Conservation (phyloP, 805 yeast species). For the Saccharomycopsis fodiens region DNA sequence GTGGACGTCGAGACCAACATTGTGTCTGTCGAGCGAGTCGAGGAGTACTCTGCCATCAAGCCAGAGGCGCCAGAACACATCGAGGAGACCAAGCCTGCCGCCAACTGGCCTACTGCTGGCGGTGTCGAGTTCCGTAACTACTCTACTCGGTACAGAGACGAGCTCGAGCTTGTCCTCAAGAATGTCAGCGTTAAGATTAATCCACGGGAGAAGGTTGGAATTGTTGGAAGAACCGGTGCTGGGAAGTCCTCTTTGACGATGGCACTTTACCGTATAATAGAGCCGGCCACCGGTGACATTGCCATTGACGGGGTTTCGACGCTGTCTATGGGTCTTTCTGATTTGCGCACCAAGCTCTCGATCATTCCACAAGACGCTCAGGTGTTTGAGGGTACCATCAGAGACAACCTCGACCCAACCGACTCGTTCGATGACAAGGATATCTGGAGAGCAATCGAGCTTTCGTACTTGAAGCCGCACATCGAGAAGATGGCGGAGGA, state of each 20-base stretch:
- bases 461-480: conserved; percentile 70
- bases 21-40: conserved; percentile 90
- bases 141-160: conserved; percentile 78
- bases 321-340: conserved; percentile 61
- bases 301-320: conserved; percentile 66
- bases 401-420: conserved; percentile 85
- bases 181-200: conserved; percentile 55
- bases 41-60: conserved; percentile 72
- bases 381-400: conserved; percentile 77
- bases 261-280: conserved; percentile 81
- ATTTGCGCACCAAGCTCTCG: conserved; percentile 67
- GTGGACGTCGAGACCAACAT: conserved; percentile 97
- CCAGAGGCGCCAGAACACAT: conserved; percentile 80
- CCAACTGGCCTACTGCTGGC: conserved; percentile 69
- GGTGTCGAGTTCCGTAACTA: conserved; percentile 60
- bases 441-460: conserved; percentile 73
- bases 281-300: conserved; percentile 57
- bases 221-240: conserved; percentile 96
- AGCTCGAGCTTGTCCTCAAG: conserved; percentile 71
- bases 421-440: conserved; percentile 59
- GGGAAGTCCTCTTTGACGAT: conserved; percentile 84
- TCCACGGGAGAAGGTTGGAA: conserved; percentile 81
- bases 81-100: conserved; percentile 58
- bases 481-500: conserved; percentile 46
- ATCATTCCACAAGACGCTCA: conserved; percentile 95